Evolutionary conservation across 805 yeast species (phyloP).

Genomic region (Ogataea allantospora): DNA sequence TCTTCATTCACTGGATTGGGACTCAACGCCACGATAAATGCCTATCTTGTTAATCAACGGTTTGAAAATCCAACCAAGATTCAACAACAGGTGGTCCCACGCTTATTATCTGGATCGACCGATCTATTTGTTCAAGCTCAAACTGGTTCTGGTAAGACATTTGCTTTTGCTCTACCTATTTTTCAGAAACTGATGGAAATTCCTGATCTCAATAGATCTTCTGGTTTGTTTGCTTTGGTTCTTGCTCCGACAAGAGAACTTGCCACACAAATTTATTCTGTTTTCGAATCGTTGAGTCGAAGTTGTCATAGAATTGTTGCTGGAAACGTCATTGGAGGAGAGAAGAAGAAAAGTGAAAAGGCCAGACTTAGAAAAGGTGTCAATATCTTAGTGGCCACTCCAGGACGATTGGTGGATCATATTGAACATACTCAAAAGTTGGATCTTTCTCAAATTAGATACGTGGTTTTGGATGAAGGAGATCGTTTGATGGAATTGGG

Average conservation of each 20-base stretch:
- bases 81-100: constrained; percentile 79
- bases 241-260: constrained; percentile 94
- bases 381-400: constrained; percentile 93
- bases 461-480: constrained; percentile 94
- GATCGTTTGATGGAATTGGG: constrained; percentile 95
- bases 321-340: constrained; percentile 97
- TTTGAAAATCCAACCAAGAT: constrained; percentile 78
- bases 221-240: constrained; percentile 87
- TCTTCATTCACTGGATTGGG: constrained; percentile 74
- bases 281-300: constrained; percentile 66
- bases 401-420: constrained; percentile 94
- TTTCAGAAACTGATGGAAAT: constrained; percentile 66
- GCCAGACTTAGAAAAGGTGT: constrained; percentile 95
- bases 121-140: constrained; percentile 94
- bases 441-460: constrained; percentile 70
- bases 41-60: constrained; percentile 52
- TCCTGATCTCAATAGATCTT: constrained; percentile 49
- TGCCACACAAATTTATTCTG: constrained; percentile 85
- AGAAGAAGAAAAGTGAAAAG: constrained; percentile 94
- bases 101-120: constrained; percentile 41
- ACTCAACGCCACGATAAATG: constrained; percentile 49
- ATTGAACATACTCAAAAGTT: constrained; percentile 82
- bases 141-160: constrained; percentile 97
- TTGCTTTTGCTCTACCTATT: constrained; percentile 84
- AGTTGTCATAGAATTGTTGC: constrained; percentile 90